Percentiles rank a stretch among this genome's conserved stretches.
Evolutionary conservation across 2,329 filamentous ascomycete species (phyloP).

Genomic region (Hypoxylon sp.): DNA sequence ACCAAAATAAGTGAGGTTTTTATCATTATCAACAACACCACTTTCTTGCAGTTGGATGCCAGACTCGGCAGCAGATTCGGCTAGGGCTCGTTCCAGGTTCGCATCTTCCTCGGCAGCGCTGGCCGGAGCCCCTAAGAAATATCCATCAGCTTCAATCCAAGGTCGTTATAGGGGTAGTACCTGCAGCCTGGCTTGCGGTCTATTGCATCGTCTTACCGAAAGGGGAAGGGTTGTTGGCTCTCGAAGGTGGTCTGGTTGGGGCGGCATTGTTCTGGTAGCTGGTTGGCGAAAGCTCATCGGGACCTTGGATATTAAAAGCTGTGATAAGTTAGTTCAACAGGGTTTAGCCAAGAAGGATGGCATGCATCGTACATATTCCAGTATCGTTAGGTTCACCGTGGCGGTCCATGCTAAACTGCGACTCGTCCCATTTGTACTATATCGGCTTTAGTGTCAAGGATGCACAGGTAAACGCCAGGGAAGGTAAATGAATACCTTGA

Average conservation of each 20-base stretch:
- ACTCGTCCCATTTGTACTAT: conserved; percentile 65
- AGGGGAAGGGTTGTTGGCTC: conserved; percentile 65
- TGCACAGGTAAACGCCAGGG: no score
- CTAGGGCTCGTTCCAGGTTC: conserved; percentile 64
- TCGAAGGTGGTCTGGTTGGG: conserved; percentile 69
- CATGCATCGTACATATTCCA: conserved; percentile 54
- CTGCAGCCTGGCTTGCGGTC: conserved; percentile 53
- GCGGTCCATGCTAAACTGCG: conserved; percentile 60
- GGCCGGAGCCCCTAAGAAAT: conserved; percentile 49
- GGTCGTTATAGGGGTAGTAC: conserved; percentile 46
- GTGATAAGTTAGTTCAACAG: conserved; percentile 25
- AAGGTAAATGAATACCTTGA: conserved; percentile 47
- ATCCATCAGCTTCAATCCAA: conserved; percentile 39
- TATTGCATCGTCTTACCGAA: conserved; percentile 61
- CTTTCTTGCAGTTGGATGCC: conserved; percentile 61
- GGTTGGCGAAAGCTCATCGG: conserved; percentile 55
- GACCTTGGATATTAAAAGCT: conserved; percentile 66
- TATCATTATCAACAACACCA: conserved; percentile 55
- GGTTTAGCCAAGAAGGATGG: neutral
- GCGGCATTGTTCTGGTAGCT: conserved; percentile 55
- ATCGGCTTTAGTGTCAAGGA: conserved; percentile 25
- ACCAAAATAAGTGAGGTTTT: conserved; percentile 61
- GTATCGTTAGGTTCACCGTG: conserved; percentile 57
- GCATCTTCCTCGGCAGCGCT: conserved; percentile 59
- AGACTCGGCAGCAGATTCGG: conserved; percentile 63